Conservation (phyloP, 768 basidiomycete species). For the Dioszegia crocea region DNA sequence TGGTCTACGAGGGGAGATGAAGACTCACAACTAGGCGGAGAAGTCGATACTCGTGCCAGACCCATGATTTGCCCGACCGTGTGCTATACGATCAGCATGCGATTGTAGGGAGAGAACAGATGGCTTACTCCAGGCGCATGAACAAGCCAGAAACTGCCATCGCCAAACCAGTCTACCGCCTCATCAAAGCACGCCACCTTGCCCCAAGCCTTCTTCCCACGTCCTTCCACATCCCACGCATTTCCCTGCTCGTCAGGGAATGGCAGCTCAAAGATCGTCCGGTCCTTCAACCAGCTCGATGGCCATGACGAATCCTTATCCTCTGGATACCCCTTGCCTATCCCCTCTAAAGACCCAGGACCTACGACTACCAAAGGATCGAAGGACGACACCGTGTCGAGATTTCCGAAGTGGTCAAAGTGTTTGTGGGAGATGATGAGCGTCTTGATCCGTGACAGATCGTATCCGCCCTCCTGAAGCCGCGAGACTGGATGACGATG, state of each 20-base stretch:
- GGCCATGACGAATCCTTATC: conserved; percentile 21
- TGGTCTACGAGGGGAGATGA: neutral
- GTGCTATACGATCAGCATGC: conserved; percentile 17
- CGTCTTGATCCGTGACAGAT: conserved; percentile 14
- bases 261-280: conserved; percentile 21
- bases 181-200: conserved; percentile 24
- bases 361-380: conserved; percentile 18
- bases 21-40: conserved; percentile 29
- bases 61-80: conserved; percentile 29
- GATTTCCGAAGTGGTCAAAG: conserved; percentile 30
- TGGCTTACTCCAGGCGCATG: conserved; percentile 33
- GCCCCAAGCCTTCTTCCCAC: conserved; percentile 14
- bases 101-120: too few species aligned
- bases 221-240: conserved; percentile 6
- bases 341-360: conserved; percentile 20
- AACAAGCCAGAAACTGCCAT: conserved; percentile 33
- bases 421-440: conserved; percentile 29
- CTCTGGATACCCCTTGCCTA: conserved; percentile 20
- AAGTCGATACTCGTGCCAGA: conserved; percentile 25
- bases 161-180: conserved; percentile 31
- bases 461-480: conserved; percentile 11
- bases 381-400: conserved; percentile 19
- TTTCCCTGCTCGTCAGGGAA: neutral
- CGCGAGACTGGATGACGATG: conserved; percentile 17
- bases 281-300: conserved; percentile 21